A percentile compares a stretch with the other conserved stretches of the same genome.
Conservation (phyloP, 805 yeast genomes). For the Myxozyma vanderwaltii region DNA sequence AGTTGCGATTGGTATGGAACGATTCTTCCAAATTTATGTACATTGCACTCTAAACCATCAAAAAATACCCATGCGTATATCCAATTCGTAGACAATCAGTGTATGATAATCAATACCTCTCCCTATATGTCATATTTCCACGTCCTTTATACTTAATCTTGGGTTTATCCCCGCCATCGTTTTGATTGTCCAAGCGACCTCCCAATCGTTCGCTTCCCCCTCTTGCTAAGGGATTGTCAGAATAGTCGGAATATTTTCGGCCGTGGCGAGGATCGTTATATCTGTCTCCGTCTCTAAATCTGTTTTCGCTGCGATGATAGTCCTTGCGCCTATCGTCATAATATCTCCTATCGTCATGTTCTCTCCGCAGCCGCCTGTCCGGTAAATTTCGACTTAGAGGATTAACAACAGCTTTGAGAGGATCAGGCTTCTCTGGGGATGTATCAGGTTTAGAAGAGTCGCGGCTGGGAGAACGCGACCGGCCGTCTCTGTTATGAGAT, state of each 20-base stretch:
- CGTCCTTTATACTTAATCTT: constrained; percentile 23
- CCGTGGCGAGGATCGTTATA: not conserved
- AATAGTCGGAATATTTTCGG: not conserved
- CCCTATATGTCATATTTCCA: constrained; percentile 24
- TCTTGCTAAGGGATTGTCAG: not conserved
- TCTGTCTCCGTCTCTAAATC: not conserved
- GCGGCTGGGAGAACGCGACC: not conserved
- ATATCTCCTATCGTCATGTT: not conserved
- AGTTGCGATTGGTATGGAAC: no score
- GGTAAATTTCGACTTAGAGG: not conserved
- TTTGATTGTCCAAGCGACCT: not conserved
- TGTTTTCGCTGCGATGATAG: not conserved
- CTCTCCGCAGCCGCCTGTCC: not conserved
- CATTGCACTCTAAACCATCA: no score
- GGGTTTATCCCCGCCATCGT: not conserved
- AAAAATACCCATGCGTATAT: no score
- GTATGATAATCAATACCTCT: not conserved
- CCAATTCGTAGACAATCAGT: not conserved
- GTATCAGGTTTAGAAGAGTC: not conserved
- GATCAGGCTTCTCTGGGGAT: not conserved
- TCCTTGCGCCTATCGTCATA: not conserved
- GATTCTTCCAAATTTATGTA: no score
- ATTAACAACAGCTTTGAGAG: not conserved
- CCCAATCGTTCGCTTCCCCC: not conserved
- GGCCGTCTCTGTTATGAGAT: not conserved